phyloP scores from a whole-genome alignment of 129 eudicot species.

The Daucus carota region DNA sequence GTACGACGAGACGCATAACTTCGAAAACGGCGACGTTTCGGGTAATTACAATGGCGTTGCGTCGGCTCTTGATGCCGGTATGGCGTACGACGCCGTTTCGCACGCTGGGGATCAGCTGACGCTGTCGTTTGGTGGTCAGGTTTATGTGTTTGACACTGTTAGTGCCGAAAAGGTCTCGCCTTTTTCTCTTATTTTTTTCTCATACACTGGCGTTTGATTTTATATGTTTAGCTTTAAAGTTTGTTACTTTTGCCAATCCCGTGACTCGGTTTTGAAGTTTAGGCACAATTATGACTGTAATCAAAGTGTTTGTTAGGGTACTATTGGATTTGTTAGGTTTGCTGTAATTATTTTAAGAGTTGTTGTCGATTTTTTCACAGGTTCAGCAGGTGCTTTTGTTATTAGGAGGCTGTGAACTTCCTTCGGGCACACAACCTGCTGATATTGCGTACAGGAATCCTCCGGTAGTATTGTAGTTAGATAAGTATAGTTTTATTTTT shows the following conservation, averaged over 20 bases:
- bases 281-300: neutral
- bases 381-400: conserved; percentile 56
- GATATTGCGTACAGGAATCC: conserved; percentile 32
- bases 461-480: conserved; percentile 27
- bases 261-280: neutral
- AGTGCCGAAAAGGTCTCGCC: conserved; percentile 44
- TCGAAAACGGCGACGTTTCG: conserved; percentile 23
- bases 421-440: conserved; percentile 29
- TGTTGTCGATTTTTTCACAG: conserved; percentile 17
- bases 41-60: conserved; percentile 31
- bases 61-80: conserved; percentile 12
- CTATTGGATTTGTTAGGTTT: neutral
- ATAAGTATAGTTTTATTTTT: neutral
- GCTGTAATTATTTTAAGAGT: neutral
- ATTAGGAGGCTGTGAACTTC: conserved; percentile 53
- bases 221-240: neutral
- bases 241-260: neutral
- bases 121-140: conserved; percentile 57
- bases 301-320: neutral
- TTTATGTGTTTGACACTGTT: conserved; percentile 63
- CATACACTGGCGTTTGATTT: neutral
- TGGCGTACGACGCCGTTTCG: neutral
- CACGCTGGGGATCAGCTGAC: conserved; percentile 45
- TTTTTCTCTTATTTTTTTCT: neutral
- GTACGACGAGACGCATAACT: conserved; percentile 18